A percentile compares a stretch with the other conserved stretches of the same genome.
These are phyloP conservation scores for Phaeoacremonium minimum DNA, from an alignment of 2,329 filamentous ascomycete genomes.

Conservation along the genomic window DNA sequence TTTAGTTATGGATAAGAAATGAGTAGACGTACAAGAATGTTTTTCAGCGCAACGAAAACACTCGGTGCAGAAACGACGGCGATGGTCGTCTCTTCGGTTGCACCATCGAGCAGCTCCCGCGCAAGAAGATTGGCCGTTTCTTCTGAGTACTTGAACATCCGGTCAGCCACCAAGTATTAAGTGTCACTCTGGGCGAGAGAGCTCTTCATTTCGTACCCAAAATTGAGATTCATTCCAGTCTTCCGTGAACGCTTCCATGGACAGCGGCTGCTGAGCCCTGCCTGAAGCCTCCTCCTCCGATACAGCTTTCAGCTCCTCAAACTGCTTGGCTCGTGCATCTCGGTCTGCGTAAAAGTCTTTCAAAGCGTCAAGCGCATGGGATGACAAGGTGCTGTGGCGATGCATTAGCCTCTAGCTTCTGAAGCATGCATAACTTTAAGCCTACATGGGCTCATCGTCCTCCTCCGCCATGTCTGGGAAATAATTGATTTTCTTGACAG, in stretches of 20 bases:
- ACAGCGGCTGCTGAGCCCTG: slow-evolving; percentile 23
- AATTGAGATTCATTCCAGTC: slow-evolving; percentile 85
- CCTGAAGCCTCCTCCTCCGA: slow-evolving; percentile 46
- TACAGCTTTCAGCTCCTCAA: slow-evolving; percentile 61
- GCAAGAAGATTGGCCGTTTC: slow-evolving; percentile 64
- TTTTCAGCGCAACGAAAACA: slow-evolving; percentile 73
- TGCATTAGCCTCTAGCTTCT: too few relatives aligned
- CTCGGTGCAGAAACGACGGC: slow-evolving; percentile 72
- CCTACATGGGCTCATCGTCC: slow-evolving; percentile 48
- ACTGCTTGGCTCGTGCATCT: slow-evolving; percentile 60
- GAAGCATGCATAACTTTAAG: too few relatives aligned
- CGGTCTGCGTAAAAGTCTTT: slow-evolving; percentile 71
- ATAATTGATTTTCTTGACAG: too few relatives aligned
- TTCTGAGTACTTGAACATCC: slow-evolving; percentile 58
- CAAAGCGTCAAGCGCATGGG: slow-evolving; percentile 63
- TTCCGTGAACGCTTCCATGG: slow-evolving; percentile 70
- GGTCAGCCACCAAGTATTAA: too few relatives aligned
- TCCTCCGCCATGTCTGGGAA: slow-evolving; percentile 21
- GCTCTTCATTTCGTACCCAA: slow-evolving; percentile 61
- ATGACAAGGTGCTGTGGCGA: slow-evolving; percentile 63
- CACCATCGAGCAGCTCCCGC: slow-evolving; percentile 58
- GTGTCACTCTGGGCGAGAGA: too few relatives aligned
- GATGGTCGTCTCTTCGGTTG: slow-evolving; percentile 53
- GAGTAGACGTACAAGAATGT: slow-evolving; percentile 50
- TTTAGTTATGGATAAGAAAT: background rate